Percentiles rank a stretch among this genome's conserved stretches.
phyloP scores from a whole-genome alignment of 2,329 filamentous ascomycete species.

The Capronia coronata region DNA sequence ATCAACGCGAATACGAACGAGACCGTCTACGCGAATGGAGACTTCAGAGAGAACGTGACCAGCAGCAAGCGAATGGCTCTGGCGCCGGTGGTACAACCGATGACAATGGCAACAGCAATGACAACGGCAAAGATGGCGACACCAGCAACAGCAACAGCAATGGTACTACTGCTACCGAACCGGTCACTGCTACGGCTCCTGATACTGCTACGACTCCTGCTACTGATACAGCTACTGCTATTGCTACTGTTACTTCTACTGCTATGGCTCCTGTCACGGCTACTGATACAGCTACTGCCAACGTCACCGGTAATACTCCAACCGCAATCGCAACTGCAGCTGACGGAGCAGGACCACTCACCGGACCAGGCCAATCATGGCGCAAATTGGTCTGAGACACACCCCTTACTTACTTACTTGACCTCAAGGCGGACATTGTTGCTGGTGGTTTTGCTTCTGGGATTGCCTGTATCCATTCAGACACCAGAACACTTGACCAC shows the following conservation, averaged over 20 bases:
- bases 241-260: not conserved
- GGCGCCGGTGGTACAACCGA: not conserved
- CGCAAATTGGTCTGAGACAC: constrained; percentile 5
- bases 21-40: too few species aligned
- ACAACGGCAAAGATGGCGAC: too few species aligned
- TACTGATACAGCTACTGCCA: not conserved
- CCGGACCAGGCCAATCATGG: constrained; percentile 12
- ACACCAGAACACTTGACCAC: too few species aligned
- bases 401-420: too few species aligned
- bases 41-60: too few species aligned
- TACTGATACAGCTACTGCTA: not conserved
- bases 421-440: too few species aligned
- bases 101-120: not conserved
- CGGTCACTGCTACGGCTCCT: not conserved
- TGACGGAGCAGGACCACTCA: too few species aligned
- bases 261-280: not conserved
- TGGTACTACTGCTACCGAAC: too few species aligned
- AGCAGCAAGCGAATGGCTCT: not conserved
- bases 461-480: not conserved
- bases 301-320: not conserved
- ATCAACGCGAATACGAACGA: not conserved
- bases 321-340: too few species aligned
- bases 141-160: too few species aligned
- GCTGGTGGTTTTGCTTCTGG: not conserved
- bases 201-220: not conserved